Evolutionary conservation across 1,284 basidiomycete species (phyloP), one percentile per base, ranked within the genome.

Genomic region (Cryptococcus hybrid): DNA sequence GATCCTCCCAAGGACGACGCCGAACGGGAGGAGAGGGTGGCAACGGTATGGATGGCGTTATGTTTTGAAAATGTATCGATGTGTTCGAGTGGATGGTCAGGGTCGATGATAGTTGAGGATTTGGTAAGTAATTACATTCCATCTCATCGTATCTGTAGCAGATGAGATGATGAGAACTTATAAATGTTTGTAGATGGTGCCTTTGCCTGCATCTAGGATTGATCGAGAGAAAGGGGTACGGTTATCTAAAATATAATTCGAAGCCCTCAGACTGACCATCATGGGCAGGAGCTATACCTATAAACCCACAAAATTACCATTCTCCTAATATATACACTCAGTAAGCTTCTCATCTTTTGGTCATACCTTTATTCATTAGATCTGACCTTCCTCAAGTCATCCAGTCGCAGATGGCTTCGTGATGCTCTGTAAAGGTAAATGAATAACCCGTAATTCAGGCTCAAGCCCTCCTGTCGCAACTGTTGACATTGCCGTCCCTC

Each of bases 1-100:
- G 50, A 61, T 1, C 60, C 57, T 13, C 61, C 69, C 3, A 54
- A 56, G 15, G 55, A 63, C 6, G 68, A 69, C 39, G 60, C 64
- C 36, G 74, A 77, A 12, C 51, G 69, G 9, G 71, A 75, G 50
- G 75, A 75, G 51, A 55, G 74, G 12, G 48, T 66, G 13, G 56
- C 59, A 0, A 50, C 69, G 35, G 59, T 70, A 51, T 68, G 64
- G 47, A 60, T 62, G 24, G 54, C 66, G 18, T 37, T 70, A 44
- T 53, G 13, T 1, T 58, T 55, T 34, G 70, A 75, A 42, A 44
- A 55, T 2, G 51, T 55, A 7, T 53, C 52, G 8, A 59, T 67
- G 18, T 56, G 61, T 8, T 60, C 63, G 18, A 65, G 71, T 0
- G 71, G 65, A 3, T 77, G 72, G 71, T 58, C 65, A 1, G 64